These are phyloP conservation scores for Cystobasidium tubakii DNA, from an alignment of 768 basidiomycete species.

Conservation along the genomic window DNA sequence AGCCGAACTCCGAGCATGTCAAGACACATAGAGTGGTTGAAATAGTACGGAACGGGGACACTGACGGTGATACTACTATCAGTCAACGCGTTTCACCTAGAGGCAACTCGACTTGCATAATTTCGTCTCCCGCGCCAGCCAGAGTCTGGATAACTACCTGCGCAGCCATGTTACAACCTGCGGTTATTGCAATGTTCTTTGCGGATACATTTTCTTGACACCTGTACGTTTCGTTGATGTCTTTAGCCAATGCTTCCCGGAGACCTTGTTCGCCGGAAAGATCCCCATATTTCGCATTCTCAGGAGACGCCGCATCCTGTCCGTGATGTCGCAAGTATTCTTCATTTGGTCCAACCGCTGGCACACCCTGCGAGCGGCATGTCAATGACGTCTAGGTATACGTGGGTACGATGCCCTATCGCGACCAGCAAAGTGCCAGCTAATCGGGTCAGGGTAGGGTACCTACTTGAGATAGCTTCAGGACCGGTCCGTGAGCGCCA, in stretches of 20 bases:
- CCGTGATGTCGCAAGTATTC: slow-evolving; percentile 7
- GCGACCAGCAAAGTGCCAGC: too few species aligned
- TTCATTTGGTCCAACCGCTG: slow-evolving; percentile 6
- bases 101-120: slow-evolving; percentile 38
- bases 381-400: too few species aligned
- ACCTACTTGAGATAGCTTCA: slow-evolving; percentile 24
- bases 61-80: neutral
- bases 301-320: neutral
- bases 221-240: slow-evolving; percentile 11
- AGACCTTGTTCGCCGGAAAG: slow-evolving; percentile 11
- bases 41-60: slow-evolving; percentile 28
- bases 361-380: slow-evolving; percentile 28
- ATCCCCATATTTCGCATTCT: slow-evolving; percentile 16
- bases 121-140: slow-evolving; percentile 40
- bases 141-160: slow-evolving; percentile 44
- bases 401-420: too few species aligned
- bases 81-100: slow-evolving; percentile 31
- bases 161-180: slow-evolving; percentile 46
- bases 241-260: slow-evolving; percentile 25
- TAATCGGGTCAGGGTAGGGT: too few species aligned
- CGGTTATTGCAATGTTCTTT: slow-evolving; percentile 39
- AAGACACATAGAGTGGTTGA: slow-evolving; percentile 35
- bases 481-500: slow-evolving; percentile 20
- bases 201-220: neutral
- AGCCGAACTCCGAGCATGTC: slow-evolving; percentile 37